Conservation (phyloP, 352 stramenopile genomes). For the Phytophthora uliginosa region DNA sequence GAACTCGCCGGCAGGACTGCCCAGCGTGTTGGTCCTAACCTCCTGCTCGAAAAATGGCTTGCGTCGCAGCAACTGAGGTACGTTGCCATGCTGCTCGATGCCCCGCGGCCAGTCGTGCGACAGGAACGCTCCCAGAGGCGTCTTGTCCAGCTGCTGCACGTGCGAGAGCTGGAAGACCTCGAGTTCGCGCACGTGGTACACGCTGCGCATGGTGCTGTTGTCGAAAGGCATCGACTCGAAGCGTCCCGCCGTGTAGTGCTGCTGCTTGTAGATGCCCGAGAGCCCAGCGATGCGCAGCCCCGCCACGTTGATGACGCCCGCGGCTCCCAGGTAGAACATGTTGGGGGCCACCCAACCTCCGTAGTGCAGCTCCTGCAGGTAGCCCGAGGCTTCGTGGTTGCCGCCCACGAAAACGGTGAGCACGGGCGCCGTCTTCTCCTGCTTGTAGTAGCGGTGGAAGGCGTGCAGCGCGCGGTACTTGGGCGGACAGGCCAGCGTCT, state of each 20-base stretch:
- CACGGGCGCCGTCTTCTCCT: conserved; percentile 93
- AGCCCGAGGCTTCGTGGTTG: conserved; percentile 99
- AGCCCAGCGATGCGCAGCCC: conserved; percentile 97
- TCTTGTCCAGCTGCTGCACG: conserved; percentile 60
- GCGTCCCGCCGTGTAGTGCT: conserved; percentile 92
- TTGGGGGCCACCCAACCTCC: conserved; percentile 99
- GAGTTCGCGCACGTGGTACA: conserved; percentile 97
- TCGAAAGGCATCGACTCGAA: conserved; percentile 89
- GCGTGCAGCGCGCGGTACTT: conserved; percentile 96
- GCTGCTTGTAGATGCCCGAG: conserved; percentile 98
- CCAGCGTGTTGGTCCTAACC: conserved; percentile 94
- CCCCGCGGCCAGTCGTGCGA: conserved; percentile 99
- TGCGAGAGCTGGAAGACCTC: conserved; percentile 95
- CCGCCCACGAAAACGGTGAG: conserved; percentile 98
- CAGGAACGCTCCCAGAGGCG: conserved; percentile 92
- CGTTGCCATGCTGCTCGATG: conserved; percentile 97
- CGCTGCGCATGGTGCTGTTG: conserved; percentile 89
- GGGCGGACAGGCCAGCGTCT: conserved; percentile 94
- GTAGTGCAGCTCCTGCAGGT: conserved; percentile 98
- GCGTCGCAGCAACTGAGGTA: conserved; percentile 85
- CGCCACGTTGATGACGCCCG: conserved; percentile 93
- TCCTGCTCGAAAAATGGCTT: conserved; percentile 98
- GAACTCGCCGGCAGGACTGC: conserved; percentile 94
- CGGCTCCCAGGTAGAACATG: conserved; percentile 98
- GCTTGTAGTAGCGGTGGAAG: conserved; percentile 98